Evolutionary conservation across 2,329 filamentous ascomycete species (phyloP).

Genomic region (Drechmeria coniospora): DNA sequence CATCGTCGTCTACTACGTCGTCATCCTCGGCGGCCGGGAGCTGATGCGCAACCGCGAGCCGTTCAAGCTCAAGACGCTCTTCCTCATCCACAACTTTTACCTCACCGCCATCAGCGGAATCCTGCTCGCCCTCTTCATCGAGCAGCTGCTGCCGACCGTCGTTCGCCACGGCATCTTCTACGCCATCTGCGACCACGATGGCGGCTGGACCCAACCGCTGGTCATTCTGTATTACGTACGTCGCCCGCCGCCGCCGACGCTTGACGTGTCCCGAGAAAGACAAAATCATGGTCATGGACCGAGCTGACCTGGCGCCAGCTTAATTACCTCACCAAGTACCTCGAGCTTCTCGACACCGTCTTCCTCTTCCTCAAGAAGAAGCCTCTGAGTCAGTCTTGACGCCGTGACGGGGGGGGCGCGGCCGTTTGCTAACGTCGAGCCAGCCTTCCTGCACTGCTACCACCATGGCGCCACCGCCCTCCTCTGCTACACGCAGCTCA

Average conservation of each 20-base stretch:
- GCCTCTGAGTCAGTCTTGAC: slow-evolving; percentile 47
- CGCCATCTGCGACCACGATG: slow-evolving; percentile 63
- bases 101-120: slow-evolving; percentile 72
- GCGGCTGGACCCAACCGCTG: slow-evolving; percentile 87
- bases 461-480: slow-evolving; percentile 95
- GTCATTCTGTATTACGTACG: slow-evolving; percentile 94
- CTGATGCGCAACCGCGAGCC: slow-evolving; percentile 77
- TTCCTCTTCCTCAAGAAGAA: slow-evolving; percentile 99
- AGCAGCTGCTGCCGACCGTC: slow-evolving; percentile 78
- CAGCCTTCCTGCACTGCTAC: slow-evolving; percentile 94
- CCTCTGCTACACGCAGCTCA: slow-evolving; percentile 93
- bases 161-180: slow-evolving; percentile 72
- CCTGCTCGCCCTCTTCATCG: slow-evolving; percentile 72
- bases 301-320: slow-evolving; percentile 44
- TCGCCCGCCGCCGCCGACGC: too few species aligned
- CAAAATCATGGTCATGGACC: too few species aligned
- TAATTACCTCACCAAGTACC: slow-evolving; percentile 96
- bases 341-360: slow-evolving; percentile 87
- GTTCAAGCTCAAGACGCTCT: slow-evolving; percentile 75
- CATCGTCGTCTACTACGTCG: slow-evolving; percentile 75
- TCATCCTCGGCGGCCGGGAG: slow-evolving; percentile 88
- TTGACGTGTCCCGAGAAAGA: too few species aligned
- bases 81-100: slow-evolving; percentile 95
- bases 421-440: slow-evolving; percentile 14
- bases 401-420: neutral